Percentiles rank a stretch among this genome's conserved stretches.
Evolutionary conservation across 305 asterid genomes (phyloP).

Genomic region (Fraxinus angustifolia): DNA sequence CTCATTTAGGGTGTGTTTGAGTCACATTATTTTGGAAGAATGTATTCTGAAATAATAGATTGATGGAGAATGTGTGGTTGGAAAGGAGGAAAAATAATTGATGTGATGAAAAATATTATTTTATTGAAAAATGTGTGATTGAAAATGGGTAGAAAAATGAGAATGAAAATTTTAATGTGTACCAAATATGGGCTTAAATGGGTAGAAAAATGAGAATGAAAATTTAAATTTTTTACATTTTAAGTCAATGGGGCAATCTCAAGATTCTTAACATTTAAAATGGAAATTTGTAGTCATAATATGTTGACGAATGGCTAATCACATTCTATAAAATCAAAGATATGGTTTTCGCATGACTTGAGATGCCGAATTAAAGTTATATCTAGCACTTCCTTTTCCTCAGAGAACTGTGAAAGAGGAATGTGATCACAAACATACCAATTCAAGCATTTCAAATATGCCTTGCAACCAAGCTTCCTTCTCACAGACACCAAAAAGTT

Average conservation of each 20-base stretch:
- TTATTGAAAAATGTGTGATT: too few relatives aligned
- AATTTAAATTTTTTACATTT: background rate
- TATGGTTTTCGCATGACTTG: background rate
- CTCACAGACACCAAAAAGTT: background rate
- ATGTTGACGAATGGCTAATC: background rate
- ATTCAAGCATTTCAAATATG: background rate
- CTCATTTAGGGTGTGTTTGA: background rate
- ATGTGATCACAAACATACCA: background rate
- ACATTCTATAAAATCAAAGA: background rate
- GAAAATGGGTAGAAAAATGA: too few relatives aligned
- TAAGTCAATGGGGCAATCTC: background rate
- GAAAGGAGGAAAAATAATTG: too few relatives aligned
- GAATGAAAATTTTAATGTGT: too few relatives aligned
- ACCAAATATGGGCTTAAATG: background rate
- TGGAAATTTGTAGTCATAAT: background rate
- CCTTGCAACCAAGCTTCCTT: background rate
- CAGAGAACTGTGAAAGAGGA: background rate
- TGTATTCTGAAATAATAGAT: too few relatives aligned
- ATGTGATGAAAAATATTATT: too few relatives aligned
- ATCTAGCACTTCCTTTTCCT: background rate
- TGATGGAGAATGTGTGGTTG: too few relatives aligned
- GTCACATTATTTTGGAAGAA: too few relatives aligned
- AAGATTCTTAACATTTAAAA: background rate
- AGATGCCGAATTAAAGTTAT: background rate
- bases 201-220: too few relatives aligned